Percentiles rank a stretch among this genome's conserved stretches.
Evolutionary conservation across 495 filamentous ascomycete genomes (phyloP).

Genomic region (Neurospora intermedia): DNA sequence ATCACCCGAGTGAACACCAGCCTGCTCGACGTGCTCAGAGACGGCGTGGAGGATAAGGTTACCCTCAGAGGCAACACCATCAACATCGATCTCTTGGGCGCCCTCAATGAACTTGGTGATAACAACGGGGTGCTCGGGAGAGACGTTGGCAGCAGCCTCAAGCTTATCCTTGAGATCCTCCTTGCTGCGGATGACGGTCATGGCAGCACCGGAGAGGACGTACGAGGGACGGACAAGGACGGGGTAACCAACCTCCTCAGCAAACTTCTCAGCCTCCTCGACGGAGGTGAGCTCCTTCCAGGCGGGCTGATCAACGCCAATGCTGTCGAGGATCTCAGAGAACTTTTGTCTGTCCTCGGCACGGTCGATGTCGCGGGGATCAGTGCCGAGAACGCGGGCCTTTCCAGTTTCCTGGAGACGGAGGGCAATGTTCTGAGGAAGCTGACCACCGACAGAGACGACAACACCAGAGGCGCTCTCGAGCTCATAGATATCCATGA

Average conservation of each 20-base stretch:
- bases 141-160: conserved; percentile 79
- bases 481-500: conserved; percentile 97
- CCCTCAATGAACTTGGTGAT: conserved; percentile 99
- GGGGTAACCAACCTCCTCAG: conserved; percentile 80
- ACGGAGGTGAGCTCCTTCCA: conserved; percentile 97
- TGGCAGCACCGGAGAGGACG: conserved; percentile 92
- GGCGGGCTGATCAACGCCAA: conserved; percentile 87
- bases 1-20: conserved; percentile 96
- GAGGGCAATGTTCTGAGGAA: conserved; percentile 94
- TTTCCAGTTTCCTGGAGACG: conserved; percentile 84
- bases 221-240: conserved; percentile 95
- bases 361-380: conserved; percentile 90
- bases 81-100: conserved; percentile 95
- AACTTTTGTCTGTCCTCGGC: conserved; percentile 98
- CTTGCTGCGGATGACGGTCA: conserved; percentile 96
- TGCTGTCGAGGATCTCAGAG: conserved; percentile 91
- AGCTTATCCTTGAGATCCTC: conserved; percentile 86
- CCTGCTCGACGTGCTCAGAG: conserved; percentile 94
- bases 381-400: conserved; percentile 82
- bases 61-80: conserved; percentile 81
- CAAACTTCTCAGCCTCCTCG: conserved; percentile 76
- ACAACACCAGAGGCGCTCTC: conserved; percentile 82
- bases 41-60: conserved; percentile 87
- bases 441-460: conserved; percentile 89
- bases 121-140: conserved; percentile 96